Base-by-base conservation (phyloP, 441 rosid genomes). In the Mallotus repandus region DNA sequence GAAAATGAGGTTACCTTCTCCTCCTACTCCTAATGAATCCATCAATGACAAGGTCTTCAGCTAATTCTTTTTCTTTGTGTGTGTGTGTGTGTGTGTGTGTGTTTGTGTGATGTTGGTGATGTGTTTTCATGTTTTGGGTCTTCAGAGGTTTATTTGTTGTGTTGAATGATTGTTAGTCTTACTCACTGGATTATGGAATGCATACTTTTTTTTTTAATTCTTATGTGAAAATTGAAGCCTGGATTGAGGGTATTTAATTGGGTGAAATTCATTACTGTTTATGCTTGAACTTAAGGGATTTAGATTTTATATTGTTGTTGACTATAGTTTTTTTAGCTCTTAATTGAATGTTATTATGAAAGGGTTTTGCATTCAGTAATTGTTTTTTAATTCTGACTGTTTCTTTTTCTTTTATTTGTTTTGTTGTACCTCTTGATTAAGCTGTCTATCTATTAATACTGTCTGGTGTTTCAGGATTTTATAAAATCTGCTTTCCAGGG, bases 401-500 rank as follows among this genome's bases (percentile, higher is more conserved):
- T 29, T 29, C 32, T 29, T 2, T 29, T 29, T 29, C 32, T 65
- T 74, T 45, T 70, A 19, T 14, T 69, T 22, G 5, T 46, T 65
- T 64, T 71, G 66, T 10, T 41, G 25, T 32, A 67, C 15, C 46
- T 60, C 58, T 62, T 52, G 22, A 61, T 71, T 71, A 9, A 32
- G 21, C 52, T 5, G 7, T 41, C 22, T 61, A 25, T 50, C 10
- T n/a, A 10, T 35, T 61, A 29, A 63, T 71, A 48, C 25, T 70
- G 53, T 41, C 35, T 7, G 53, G 21, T 81, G 81, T 83, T 74
- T 74, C 89, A 90, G 95, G 94, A 89, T 55, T 74, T 70, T 21
- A 81, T 93, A 58, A 82, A 81, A 72, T 80, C 86, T 66, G 87
- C 95, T 63, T 89, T 91, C 71, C 78, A 82, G 66, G 88, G 85